phyloP scores from a whole-genome alignment of 306 rosid species.

The Ochetophila trinervis region DNA sequence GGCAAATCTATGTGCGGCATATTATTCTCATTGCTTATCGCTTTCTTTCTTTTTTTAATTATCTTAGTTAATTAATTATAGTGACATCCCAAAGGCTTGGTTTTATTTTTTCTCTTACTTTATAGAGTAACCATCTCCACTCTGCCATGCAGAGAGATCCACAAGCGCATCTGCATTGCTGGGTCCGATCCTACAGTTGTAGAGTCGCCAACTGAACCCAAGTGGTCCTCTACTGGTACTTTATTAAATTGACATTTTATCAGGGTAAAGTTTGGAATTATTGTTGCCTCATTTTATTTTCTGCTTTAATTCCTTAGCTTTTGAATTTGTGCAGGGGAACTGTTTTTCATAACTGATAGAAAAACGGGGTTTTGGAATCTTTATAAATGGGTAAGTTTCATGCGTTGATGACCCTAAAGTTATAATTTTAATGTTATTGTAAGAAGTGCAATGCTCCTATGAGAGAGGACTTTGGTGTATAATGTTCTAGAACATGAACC shows the following conservation, averaged over 20 bases:
- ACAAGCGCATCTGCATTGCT: slow-evolving; percentile 62
- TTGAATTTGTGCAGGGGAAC: slow-evolving; percentile 67
- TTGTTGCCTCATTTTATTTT: slow-evolving; percentile 10
- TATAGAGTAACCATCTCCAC: slow-evolving; percentile 19
- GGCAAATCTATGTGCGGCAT: background rate
- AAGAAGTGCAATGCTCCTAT: background rate
- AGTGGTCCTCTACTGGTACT: slow-evolving; percentile 88
- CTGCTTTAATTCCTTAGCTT: slow-evolving; percentile 1
- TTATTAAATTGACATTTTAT: background rate
- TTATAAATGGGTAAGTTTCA: slow-evolving; percentile 78
- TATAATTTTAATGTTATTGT: background rate
- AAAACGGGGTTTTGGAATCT: slow-evolving; percentile 88
- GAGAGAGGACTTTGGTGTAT: background rate
- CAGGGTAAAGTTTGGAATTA: background rate
- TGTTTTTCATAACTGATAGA: slow-evolving; percentile 80
- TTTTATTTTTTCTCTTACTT: slow-evolving; percentile 14
- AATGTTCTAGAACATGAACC: slow-evolving; percentile 15
- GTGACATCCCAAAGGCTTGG: background rate
- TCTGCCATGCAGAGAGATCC: slow-evolving; percentile 55
- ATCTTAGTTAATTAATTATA: background rate
- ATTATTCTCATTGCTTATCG: too few species aligned
- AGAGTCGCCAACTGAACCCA: slow-evolving; percentile 94
- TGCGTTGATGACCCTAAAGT: background rate
- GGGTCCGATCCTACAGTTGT: slow-evolving; percentile 60
- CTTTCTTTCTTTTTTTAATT: background rate